Conservation (phyloP, 768 basidiomycete species). For the Leccinum ochraceum region DNA sequence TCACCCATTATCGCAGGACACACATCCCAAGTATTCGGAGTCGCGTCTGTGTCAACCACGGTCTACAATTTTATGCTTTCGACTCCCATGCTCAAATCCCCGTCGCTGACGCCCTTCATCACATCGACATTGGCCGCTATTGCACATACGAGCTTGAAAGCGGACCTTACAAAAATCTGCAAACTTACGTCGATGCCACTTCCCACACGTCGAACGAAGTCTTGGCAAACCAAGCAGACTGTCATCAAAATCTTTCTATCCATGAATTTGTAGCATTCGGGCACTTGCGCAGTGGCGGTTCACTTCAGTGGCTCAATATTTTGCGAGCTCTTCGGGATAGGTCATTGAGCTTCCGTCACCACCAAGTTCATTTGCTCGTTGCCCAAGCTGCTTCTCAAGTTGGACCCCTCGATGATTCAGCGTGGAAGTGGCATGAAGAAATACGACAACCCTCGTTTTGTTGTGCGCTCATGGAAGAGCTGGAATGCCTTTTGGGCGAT, state of each 20-base stretch:
- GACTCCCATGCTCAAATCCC: conserved; percentile 20
- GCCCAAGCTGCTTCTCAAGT: conserved; percentile 46
- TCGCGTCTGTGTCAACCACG: conserved; percentile 30
- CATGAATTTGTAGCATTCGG: conserved; percentile 49
- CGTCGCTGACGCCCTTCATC: conserved; percentile 13
- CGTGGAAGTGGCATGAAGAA: conserved; percentile 14
- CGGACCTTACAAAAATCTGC: conserved; percentile 37
- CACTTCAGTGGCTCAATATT: conserved; percentile 53
- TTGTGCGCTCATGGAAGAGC: neutral
- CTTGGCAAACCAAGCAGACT: conserved; percentile 43
- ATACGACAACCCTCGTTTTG: conserved; percentile 9
- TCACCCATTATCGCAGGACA: conserved; percentile 33
- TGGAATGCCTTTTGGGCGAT: neutral
- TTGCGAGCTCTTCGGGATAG: conserved; percentile 42
- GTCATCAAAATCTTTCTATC: conserved; percentile 39
- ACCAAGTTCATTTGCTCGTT: conserved; percentile 43
- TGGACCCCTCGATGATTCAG: conserved; percentile 26
- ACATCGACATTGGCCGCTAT: conserved; percentile 11
- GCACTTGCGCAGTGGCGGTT: conserved; percentile 42
- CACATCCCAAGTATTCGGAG: conserved; percentile 17
- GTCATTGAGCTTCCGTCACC: conserved; percentile 37
- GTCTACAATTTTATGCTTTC: conserved; percentile 30
- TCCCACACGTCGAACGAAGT: conserved; percentile 44
- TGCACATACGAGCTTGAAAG: conserved; percentile 35
- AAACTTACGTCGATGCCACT: conserved; percentile 36